phyloP scores from a whole-genome alignment of 352 stramenopile species.

The Phytophthora europaea region DNA sequence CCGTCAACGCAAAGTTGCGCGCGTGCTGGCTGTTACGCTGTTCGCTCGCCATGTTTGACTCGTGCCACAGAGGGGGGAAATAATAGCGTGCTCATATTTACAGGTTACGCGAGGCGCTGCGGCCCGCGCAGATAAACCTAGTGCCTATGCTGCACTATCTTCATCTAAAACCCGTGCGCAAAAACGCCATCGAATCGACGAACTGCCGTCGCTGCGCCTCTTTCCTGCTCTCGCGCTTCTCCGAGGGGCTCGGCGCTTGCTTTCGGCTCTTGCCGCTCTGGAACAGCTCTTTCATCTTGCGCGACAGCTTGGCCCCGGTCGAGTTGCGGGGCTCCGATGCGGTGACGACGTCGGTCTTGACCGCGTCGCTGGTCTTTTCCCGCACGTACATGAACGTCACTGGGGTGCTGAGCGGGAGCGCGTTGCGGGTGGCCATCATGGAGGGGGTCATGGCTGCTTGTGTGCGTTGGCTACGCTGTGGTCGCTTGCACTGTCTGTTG shows the following conservation, averaged over 20 bases:
- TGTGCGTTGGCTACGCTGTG: neutral
- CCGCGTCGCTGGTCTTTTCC: conserved; percentile 10
- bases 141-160: neutral
- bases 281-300: conserved; percentile 22
- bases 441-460: conserved; percentile 15
- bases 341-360: neutral
- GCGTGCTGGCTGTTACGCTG: neutral
- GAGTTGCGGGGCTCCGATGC: conserved; percentile 7
- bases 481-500: neutral
- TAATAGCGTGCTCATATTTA: neutral
- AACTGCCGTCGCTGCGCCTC: conserved; percentile 6
- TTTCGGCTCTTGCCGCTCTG: conserved; percentile 4
- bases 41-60: neutral
- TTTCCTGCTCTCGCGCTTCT: neutral
- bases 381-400: conserved; percentile 25
- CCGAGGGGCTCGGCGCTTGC: neutral
- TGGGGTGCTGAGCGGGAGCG: conserved; percentile 24
- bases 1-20: no score
- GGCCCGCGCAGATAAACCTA: neutral
- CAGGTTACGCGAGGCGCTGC: neutral
- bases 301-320: conserved; percentile 5
- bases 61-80: neutral
- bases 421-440: conserved; percentile 29
- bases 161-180: conserved; percentile 9
- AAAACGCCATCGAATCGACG: conserved; percentile 8